These are phyloP conservation scores for Arthroderma uncinatum DNA, from an alignment of 2,329 filamentous ascomycete species.

Conservation along the genomic window DNA sequence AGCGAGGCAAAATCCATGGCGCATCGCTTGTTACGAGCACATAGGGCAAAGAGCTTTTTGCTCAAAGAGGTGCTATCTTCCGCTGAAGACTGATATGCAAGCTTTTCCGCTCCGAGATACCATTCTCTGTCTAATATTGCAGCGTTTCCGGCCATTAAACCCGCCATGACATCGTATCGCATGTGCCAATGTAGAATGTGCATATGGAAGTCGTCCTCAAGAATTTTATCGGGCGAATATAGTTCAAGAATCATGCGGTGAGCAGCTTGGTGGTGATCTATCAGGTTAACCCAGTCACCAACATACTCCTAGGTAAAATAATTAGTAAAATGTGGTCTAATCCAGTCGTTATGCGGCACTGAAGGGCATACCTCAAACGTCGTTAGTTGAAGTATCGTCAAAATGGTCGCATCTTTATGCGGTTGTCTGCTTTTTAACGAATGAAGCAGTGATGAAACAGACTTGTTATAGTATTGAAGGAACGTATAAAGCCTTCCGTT, in stretches of 20 bases:
- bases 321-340: slow-evolving; percentile 12
- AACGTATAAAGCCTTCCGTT: slow-evolving; percentile 69
- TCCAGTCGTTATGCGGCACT: slow-evolving; percentile 2
- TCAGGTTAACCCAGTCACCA: slow-evolving; percentile 88
- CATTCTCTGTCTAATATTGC: slow-evolving; percentile 65
- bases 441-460: slow-evolving; percentile 63
- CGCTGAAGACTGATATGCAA: slow-evolving; percentile 49
- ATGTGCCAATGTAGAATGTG: slow-evolving; percentile 80
- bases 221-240: slow-evolving; percentile 64
- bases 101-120: slow-evolving; percentile 57
- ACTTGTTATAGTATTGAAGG: slow-evolving; percentile 79
- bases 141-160: slow-evolving; percentile 68
- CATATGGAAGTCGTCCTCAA: slow-evolving; percentile 57
- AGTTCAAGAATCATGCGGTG: slow-evolving; percentile 67
- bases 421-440: slow-evolving; percentile 60
- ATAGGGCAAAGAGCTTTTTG: slow-evolving; percentile 56
- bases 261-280: slow-evolving; percentile 85
- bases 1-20: slow-evolving; percentile 71
- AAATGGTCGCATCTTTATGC: slow-evolving; percentile 60
- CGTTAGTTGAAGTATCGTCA: slow-evolving; percentile 83
- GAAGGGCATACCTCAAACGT: slow-evolving; percentile 66
- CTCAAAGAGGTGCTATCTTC: slow-evolving; percentile 51
- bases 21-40: slow-evolving; percentile 57
- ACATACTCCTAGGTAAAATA: slow-evolving; percentile 61
- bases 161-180: slow-evolving; percentile 75